A percentile compares a stretch with the other conserved stretches of the same genome.
phyloP scores from a whole-genome alignment of 139 green algal genomes.

The Chlamydomonas asymmetrica region DNA sequence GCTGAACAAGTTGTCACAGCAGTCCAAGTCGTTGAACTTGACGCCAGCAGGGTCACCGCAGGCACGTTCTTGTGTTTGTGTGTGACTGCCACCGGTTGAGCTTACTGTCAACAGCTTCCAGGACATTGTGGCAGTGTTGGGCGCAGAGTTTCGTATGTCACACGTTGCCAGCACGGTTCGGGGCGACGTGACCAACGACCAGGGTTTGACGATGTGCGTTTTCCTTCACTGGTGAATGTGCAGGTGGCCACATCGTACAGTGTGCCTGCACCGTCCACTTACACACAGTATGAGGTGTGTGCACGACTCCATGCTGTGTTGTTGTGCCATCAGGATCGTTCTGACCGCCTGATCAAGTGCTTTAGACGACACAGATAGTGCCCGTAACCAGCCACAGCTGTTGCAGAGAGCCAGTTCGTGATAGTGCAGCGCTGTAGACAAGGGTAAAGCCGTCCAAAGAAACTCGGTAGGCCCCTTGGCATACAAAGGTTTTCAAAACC shows the following conservation, averaged over 20 bases:
- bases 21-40: conserved; percentile 1
- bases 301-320: too few species aligned
- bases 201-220: too few species aligned
- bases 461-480: neutral
- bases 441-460: neutral
- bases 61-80: neutral
- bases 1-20: conserved; percentile 40
- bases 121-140: neutral
- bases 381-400: too few species aligned
- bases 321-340: too few species aligned
- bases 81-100: neutral
- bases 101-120: neutral
- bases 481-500: neutral
- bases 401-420: too few species aligned
- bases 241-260: too few species aligned
- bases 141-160: neutral
- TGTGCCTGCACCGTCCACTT: too few species aligned
- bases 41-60: neutral
- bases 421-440: neutral
- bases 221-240: too few species aligned
- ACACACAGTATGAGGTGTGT: too few species aligned
- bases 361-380: too few species aligned
- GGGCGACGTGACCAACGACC: neutral
- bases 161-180: neutral
- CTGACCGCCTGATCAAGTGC: too few species aligned